phyloP scores from a whole-genome alignment of 2,329 filamentous ascomycete genomes.

The Epichloe aotearoae region DNA sequence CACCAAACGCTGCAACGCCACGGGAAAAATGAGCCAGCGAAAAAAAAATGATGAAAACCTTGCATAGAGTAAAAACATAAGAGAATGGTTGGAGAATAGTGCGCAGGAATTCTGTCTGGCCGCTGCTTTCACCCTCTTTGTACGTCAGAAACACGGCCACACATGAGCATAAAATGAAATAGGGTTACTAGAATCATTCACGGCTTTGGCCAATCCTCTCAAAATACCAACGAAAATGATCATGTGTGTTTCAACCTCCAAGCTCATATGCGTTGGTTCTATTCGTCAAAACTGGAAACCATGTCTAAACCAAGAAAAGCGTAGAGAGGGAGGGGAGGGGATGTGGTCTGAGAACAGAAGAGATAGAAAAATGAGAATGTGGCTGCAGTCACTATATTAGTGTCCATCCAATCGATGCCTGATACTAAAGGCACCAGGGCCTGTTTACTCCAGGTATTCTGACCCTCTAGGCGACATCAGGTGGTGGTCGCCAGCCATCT shows the following conservation, averaged over 20 bases:
- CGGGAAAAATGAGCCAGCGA: background rate
- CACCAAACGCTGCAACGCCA: background rate
- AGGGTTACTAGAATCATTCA: background rate
- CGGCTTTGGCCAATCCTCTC: background rate
- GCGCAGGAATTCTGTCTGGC: background rate
- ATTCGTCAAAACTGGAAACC: background rate
- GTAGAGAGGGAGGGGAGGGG: background rate
- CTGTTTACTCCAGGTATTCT: background rate
- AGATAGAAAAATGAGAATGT: background rate
- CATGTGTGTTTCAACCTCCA: background rate
- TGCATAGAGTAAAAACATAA: background rate
- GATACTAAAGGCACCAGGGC: background rate
- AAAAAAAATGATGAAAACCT: too few species aligned
- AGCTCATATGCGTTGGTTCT: background rate
- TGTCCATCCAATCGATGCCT: background rate
- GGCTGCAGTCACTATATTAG: background rate
- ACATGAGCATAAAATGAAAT: background rate
- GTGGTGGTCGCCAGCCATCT: constrained; percentile 10
- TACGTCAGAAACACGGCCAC: background rate
- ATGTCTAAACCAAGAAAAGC: constrained; percentile 4
- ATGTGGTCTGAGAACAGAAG: background rate
- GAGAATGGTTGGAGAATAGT: background rate
- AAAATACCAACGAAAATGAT: background rate
- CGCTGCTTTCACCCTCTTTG: background rate
- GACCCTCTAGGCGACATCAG: constrained; percentile 6